A percentile compares a stretch with the other conserved stretches of the same genome.
Conservation (phyloP, 805 yeast genomes). For the Lachancea sp. region DNA sequence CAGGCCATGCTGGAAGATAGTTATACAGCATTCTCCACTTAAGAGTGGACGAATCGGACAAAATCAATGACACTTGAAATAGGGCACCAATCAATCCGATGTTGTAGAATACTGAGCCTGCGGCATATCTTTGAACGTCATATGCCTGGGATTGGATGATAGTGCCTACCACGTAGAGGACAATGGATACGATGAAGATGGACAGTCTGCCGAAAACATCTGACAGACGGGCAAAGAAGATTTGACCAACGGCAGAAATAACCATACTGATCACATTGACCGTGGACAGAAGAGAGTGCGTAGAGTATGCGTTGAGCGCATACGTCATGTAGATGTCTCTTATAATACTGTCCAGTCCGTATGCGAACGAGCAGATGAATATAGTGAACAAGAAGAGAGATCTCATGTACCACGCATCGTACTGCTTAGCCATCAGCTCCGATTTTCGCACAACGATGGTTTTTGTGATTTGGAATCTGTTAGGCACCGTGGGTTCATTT, state of each 20-base stretch:
- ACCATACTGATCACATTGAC: constrained; percentile 53
- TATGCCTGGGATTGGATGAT: constrained; percentile 57
- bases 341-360: constrained; percentile 46
- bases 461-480: no score
- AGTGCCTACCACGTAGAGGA: constrained; percentile 58
- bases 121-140: constrained; percentile 53
- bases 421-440: no score
- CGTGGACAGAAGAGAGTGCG: constrained; percentile 53
- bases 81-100: constrained; percentile 54
- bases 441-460: no score
- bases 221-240: constrained; percentile 55
- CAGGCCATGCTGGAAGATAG: constrained; percentile 54
- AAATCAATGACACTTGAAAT: constrained; percentile 44
- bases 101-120: constrained; percentile 51
- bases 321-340: constrained; percentile 45
- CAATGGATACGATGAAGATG: constrained; percentile 41
- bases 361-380: constrained; percentile 47
- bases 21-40: constrained; percentile 51
- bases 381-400: constrained; percentile 23
- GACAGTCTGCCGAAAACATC: constrained; percentile 63
- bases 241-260: constrained; percentile 61
- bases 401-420: no score
- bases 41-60: constrained; percentile 52
- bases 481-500: no score
- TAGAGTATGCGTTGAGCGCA: constrained; percentile 49